Percentiles rank a stretch among this genome's conserved stretches.
These are phyloP conservation scores for Chaetoceros tenuissimus DNA, from an alignment of 108 stramenopile species.

Conservation along the genomic window DNA sequence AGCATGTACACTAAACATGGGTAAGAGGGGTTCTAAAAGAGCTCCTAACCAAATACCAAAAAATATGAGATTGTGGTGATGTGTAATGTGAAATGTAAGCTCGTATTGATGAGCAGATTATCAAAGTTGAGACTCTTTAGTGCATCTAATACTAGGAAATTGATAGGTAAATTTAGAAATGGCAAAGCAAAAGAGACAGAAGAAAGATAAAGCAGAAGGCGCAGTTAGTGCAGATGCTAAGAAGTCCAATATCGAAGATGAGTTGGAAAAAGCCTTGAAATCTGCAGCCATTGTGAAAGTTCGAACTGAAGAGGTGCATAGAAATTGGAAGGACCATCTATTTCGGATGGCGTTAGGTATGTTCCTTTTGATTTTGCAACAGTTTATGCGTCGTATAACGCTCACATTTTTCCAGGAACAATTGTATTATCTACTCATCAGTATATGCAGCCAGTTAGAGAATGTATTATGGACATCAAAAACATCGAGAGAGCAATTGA, in stretches of 20 bases:
- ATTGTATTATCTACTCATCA: neutral
- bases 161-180: too few relatives aligned
- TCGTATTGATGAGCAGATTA: too few relatives aligned
- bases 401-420: neutral
- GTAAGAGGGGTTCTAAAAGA: too few relatives aligned
- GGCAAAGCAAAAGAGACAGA: too few relatives aligned
- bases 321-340: slow-evolving; percentile 5
- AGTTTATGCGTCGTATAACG: neutral
- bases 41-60: too few relatives aligned
- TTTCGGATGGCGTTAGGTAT: slow-evolving; percentile 2
- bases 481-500: neutral
- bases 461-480: neutral
- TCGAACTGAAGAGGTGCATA: slow-evolving; percentile 1
- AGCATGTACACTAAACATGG: too few relatives aligned
- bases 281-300: neutral
- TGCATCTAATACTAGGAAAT: too few relatives aligned
- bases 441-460: neutral
- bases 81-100: too few relatives aligned
- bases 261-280: neutral
- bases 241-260: neutral
- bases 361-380: neutral
- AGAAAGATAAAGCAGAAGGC: too few relatives aligned
- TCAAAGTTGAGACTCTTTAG: too few relatives aligned
- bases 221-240: too few relatives aligned
- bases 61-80: too few relatives aligned